These are phyloP conservation scores for Talaromyces atroroseus DNA, from an alignment of 2,329 filamentous ascomycete species.

Conservation along the genomic window DNA sequence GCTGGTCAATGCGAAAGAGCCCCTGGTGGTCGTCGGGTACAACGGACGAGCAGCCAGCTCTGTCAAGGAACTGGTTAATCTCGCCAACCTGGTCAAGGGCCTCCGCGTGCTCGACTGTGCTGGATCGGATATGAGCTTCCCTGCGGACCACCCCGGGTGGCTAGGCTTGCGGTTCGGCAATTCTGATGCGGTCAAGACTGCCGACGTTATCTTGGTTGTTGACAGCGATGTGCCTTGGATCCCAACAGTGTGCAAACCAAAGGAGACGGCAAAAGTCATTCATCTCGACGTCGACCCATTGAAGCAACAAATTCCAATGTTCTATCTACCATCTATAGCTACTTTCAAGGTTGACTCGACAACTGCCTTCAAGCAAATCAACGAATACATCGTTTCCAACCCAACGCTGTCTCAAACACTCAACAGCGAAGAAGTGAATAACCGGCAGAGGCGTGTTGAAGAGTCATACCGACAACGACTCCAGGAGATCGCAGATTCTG, in stretches of 20 bases:
- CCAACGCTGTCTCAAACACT: slow-evolving; percentile 41
- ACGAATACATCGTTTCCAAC: slow-evolving; percentile 51
- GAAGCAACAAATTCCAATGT: slow-evolving; percentile 68
- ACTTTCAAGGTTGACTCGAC: slow-evolving; percentile 63
- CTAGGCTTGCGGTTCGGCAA: slow-evolving; percentile 68
- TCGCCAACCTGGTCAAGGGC: slow-evolving; percentile 45
- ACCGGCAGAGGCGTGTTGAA: slow-evolving; percentile 52
- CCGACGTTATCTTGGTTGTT: slow-evolving; percentile 78
- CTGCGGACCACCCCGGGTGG: slow-evolving; percentile 49
- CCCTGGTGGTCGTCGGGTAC: slow-evolving; percentile 48
- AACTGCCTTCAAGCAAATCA: slow-evolving; percentile 64
- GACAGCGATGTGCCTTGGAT: slow-evolving; percentile 95
- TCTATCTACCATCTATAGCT: slow-evolving; percentile 62
- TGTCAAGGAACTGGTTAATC: slow-evolving; percentile 40
- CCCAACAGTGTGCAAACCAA: slow-evolving; percentile 64
- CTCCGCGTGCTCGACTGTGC: slow-evolving; percentile 49
- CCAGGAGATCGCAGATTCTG: slow-evolving; percentile 52
- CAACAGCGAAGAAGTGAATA: slow-evolving; percentile 33
- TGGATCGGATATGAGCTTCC: slow-evolving; percentile 50
- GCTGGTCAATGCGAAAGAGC: slow-evolving; percentile 43
- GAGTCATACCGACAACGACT: slow-evolving; percentile 56
- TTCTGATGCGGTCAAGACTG: slow-evolving; percentile 66
- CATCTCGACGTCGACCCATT: slow-evolving; percentile 64
- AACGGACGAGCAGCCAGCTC: slow-evolving; percentile 42
- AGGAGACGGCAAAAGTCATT: slow-evolving; percentile 52